Base-by-base conservation (phyloP, 2,329 filamentous ascomycete genomes). In the Hypoxylon sp. region DNA sequence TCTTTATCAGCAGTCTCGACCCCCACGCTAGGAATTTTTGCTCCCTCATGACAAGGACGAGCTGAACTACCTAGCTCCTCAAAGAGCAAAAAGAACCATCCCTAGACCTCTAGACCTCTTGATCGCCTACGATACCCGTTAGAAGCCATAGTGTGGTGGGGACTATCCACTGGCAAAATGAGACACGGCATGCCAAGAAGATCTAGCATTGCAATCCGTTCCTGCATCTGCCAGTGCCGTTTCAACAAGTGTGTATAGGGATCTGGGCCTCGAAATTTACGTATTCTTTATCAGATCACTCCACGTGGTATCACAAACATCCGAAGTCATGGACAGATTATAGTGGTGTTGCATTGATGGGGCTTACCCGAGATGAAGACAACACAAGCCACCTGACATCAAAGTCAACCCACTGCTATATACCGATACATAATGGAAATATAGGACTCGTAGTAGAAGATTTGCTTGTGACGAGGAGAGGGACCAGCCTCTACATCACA, bases 271-370 rank as follows among this genome's bases (percentile, higher is more conserved):
- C 29, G 24, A 56, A 52, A 44, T 63, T 57, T 46, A 44, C 54
- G 42, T 50, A 52, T 29, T 48, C 29, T 62, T 37, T 53, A 62
- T 62, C 47, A 60, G 53, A 53, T 68, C 65, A 62, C 46, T 68
- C 65, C 61, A 70, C 65, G 57, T 70, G 64, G 60, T 65, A 59
- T 62, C 64, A 59, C 48, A 21, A 70, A 70, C 68, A 65, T 67
- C 47, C 53, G 67, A 53, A 65, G 57, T 10, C 31, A 63, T 56
- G 24, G 27, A 62, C 46, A 62, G 59, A 67, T 61, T 6, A 35
- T 27, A 50, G 24, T 61, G 29, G 24, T 47, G 52, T 48, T n/a
- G 42, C 21, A 29, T 51, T 19, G 27, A 59, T 31, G 46, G 46
- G 37, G 42, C 46, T 11, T 55, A 15, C 27, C 52, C 44, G 37